Base-by-base conservation (phyloP, 805 yeast genomes). In the Myxozyma sirexii region DNA sequence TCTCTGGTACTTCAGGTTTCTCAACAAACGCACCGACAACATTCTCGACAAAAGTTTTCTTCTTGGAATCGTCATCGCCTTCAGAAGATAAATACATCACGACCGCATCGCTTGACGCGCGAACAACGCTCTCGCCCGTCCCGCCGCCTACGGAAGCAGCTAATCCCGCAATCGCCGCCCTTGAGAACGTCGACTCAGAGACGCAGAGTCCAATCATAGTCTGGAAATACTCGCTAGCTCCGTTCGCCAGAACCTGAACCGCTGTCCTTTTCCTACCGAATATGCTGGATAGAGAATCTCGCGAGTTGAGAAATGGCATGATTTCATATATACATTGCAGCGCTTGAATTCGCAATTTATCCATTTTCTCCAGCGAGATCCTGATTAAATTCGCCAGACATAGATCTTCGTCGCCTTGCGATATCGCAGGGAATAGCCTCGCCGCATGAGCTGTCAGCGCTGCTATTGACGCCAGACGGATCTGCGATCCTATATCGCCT, bases 401-500 rank as follows among this genome's bases (percentile, higher is more conserved):
- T 45, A 41, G 10, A 47, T 43, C n/a, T 70, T 49, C 8, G 37
- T 56, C 13, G 5, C 29, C 39, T 2, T 54, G 7, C 1, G 44
- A 39, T 15, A n/a, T 13, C 31, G 6, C 7, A n/a, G 49, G 35
- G 15, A 47, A 13, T 1, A 52, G 37, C 8, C 7, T 4, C 0
- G 52, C 49, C 2, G 67, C 39, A 62, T 80, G 77, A 0, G 65
- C 21, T 0, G 62, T 53, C 0, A 85, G 70, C 1, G 84, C 67
- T 4, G 65, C 38, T 1, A 87, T 70, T 1, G 85, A 76, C 0
- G 85, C 79, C 0, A 70, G 63, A 48, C 98, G 75, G 0, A 90
- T 81, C 67, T 84, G 80, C 48, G 89, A 82, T 1, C 98, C 98
- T n/a, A 91, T 92, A 74, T 92, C 98, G 8, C 98, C 98, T 68